Evolutionary conservation across 345 rosid genomes (phyloP).

Genomic region (Physaria fendleri): DNA sequence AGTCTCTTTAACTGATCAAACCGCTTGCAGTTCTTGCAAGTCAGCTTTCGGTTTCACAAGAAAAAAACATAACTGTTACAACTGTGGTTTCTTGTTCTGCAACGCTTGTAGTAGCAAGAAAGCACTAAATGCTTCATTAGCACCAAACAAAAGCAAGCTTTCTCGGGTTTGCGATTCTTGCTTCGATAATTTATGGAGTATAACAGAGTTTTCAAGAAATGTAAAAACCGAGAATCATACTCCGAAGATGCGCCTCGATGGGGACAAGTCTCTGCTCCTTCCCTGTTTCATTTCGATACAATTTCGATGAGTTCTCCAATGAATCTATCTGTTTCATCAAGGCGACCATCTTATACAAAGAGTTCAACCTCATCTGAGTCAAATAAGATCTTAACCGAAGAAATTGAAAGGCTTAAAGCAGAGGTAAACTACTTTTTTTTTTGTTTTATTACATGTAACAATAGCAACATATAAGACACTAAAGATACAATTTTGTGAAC

Average conservation of each 20-base stretch:
- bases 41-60: slow-evolving; percentile 58
- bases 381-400: slow-evolving; percentile 44
- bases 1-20: slow-evolving; percentile 50
- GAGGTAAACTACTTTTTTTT: slow-evolving; percentile 39
- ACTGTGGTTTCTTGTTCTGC: slow-evolving; percentile 73
- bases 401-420: slow-evolving; percentile 47
- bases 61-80: slow-evolving; percentile 76
- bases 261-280: too few relatives aligned
- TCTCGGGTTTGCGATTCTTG: slow-evolving; percentile 76
- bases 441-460: neutral
- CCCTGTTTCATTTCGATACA: too few relatives aligned
- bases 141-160: slow-evolving; percentile 62
- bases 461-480: neutral
- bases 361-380: slow-evolving; percentile 31
- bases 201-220: slow-evolving; percentile 27
- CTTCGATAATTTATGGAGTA: slow-evolving; percentile 41
- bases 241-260: too few relatives aligned
- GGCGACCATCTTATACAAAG: slow-evolving; percentile 29
- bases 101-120: slow-evolving; percentile 62
- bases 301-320: too few relatives aligned
- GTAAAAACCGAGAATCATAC: slow-evolving; percentile 27
- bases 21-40: slow-evolving; percentile 59
- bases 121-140: slow-evolving; percentile 55
- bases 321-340: slow-evolving; percentile 15
- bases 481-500: neutral